Base-by-base conservation (phyloP, 352 stramenopile genomes). In the Achlya hypogyna region DNA sequence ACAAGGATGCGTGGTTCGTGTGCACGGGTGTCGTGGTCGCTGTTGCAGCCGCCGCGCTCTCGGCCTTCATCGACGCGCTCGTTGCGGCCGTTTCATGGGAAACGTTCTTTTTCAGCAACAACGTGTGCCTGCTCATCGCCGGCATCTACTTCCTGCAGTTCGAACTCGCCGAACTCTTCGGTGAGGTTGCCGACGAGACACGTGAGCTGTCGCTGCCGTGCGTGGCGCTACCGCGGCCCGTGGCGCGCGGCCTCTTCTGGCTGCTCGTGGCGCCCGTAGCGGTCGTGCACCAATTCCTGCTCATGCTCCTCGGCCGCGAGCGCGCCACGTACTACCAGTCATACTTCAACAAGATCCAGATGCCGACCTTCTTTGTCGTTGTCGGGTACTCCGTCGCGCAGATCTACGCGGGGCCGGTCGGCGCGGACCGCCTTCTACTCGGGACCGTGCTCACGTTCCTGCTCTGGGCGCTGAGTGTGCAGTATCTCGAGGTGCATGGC, bases 401-500 rank as follows among this genome's bases (percentile, higher is more conserved):
- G 29, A 6, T 54, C 49, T 6, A 16, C 29, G 23, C 49, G 29
- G 16, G 6, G 23, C 29, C 29, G 6, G 49, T 14, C 16, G 49
- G 6, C 16, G 49, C 6, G 6, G 16, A 28, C 23, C 49, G 16
- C 6, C 29, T 54, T 34, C 6, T 34, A 12, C 28, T 63, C n/a
- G 54, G 54, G 8, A 29, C 20, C 12, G n/a, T 63, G 8, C 20
- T 63, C 18, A 34, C 54, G 6, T 49, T 63, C 23, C 12, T 63
- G 9, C 25, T 63, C 20, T 63, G 54, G 54, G 54, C 28, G 14
- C 28, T 63, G 10, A 63, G 22, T 14, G 34, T 63, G 5, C 54
- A 63, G 28, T 63, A 51, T n/a, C 34, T 63, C 29, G 54, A 63
- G 28, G 54, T 63, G 16, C 14, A 49, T 14, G 22, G 18, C 20